These are phyloP conservation scores for Rhizopus stolonifer DNA, from an alignment of 371 early-diverging fungal genomes.

Conservation along the genomic window DNA sequence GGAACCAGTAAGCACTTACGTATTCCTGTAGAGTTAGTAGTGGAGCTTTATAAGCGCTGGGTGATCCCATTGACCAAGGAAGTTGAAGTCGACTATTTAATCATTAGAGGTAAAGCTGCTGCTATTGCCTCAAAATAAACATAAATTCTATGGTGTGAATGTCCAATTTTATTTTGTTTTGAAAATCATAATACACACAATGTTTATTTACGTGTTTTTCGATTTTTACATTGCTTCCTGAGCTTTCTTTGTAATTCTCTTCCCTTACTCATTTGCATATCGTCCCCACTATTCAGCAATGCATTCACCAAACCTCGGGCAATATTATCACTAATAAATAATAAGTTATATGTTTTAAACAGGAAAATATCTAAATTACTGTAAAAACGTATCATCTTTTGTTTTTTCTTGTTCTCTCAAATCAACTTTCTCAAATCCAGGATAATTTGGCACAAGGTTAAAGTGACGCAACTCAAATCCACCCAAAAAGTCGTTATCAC, in stretches of 20 bases:
- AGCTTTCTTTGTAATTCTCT: conserved; percentile 10
- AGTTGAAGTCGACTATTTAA: conserved; percentile 92
- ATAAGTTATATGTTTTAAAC: background rate
- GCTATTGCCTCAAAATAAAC: conserved; percentile 2
- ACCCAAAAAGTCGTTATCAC: conserved; percentile 22
- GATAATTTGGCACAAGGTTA: conserved; percentile 13
- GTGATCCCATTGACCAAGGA: conserved; percentile 87
- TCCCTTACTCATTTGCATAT: conserved; percentile 16
- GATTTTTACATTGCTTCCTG: conserved; percentile 10
- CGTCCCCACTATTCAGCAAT: conserved; percentile 25
- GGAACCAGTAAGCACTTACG: conserved; percentile 43
- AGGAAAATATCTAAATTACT: conserved; percentile 8
- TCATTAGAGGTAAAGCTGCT: conserved; percentile 55
- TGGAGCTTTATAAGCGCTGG: conserved; percentile 83
- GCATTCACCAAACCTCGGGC: conserved; percentile 26
- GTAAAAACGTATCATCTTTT: conserved; percentile 16
- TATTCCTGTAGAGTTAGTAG: conserved; percentile 77
- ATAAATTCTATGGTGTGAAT: background rate
- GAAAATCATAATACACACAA: background rate
- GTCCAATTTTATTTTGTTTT: background rate
- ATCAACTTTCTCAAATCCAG: conserved; percentile 16
- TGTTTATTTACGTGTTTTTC: conserved; percentile 5
- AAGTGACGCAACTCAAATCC: conserved; percentile 31
- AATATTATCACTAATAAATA: conserved; percentile 26
- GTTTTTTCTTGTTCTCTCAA: conserved; percentile 22